Conservation (phyloP, 805 yeast genomes). For the Wickerhamiella qilinensis region DNA sequence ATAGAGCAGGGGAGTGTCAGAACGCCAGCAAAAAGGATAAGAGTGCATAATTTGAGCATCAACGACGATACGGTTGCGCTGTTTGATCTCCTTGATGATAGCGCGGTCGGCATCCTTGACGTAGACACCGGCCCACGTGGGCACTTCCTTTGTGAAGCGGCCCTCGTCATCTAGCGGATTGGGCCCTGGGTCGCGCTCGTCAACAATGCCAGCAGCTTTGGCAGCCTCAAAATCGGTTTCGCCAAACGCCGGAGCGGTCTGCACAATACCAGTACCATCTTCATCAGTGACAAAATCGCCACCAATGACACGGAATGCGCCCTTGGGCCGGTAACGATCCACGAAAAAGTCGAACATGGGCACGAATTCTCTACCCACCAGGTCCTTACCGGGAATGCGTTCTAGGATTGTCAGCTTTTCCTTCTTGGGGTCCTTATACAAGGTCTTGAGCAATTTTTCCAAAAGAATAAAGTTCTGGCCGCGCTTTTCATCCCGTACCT, state of each 20-base stretch:
- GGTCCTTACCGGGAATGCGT: slow-evolving; percentile 59
- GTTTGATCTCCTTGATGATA: slow-evolving; percentile 73
- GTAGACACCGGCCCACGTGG: slow-evolving; percentile 63
- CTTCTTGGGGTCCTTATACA: slow-evolving; percentile 88
- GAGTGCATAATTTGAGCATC: slow-evolving; percentile 82
- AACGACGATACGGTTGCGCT: slow-evolving; percentile 54
- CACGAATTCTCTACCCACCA: slow-evolving; percentile 62
- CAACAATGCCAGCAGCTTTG: slow-evolving; percentile 56
- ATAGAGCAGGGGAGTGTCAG: slow-evolving; percentile 92
- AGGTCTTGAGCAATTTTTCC: slow-evolving; percentile 63
- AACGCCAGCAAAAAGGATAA: slow-evolving; percentile 99
- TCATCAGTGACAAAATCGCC: slow-evolving; percentile 82
- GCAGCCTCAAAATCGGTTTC: slow-evolving; percentile 91
- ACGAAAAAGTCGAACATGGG: slow-evolving; percentile 76
- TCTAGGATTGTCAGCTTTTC: slow-evolving; percentile 78
- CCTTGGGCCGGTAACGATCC: slow-evolving; percentile 50
- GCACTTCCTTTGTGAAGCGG: slow-evolving; percentile 56
- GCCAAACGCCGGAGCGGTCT: slow-evolving; percentile 98
- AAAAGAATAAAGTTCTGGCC: slow-evolving; percentile 68
- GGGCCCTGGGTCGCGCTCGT: slow-evolving; percentile 59
- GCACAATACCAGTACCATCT: slow-evolving; percentile 98
- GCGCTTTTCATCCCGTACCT: slow-evolving; percentile 78
- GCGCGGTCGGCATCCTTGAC: slow-evolving; percentile 92
- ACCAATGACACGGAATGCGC: slow-evolving; percentile 64
- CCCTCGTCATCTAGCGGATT: slow-evolving; percentile 93